Conservation (phyloP, 2,329 filamentous ascomycete genomes). For the Myriosclerotinia curreyana region DNA sequence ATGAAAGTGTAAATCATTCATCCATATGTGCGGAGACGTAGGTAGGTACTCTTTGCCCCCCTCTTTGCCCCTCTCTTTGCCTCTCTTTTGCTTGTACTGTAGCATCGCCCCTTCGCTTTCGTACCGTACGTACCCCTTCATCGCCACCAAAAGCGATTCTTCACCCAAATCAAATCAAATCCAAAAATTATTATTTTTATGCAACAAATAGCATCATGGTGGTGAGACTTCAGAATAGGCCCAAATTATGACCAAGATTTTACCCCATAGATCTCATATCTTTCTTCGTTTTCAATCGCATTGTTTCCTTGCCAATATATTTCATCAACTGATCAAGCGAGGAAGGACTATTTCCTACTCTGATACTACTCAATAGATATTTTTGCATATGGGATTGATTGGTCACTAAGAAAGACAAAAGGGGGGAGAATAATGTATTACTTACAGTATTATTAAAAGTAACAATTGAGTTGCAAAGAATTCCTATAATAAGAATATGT, state of each 20-base stretch:
- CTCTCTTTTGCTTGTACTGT: too few species aligned
- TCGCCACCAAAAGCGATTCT: background rate
- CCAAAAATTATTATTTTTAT: background rate
- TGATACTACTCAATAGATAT: background rate
- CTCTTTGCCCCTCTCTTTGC: too few species aligned
- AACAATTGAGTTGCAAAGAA: background rate
- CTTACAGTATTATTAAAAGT: background rate
- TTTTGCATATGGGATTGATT: background rate
- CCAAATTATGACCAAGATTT: background rate
- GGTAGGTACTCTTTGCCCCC: too few species aligned
- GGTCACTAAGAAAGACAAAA: background rate
- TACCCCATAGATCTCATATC: constrained; percentile 5
- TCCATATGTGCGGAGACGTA: background rate
- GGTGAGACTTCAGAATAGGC: background rate
- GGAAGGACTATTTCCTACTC: too few species aligned
- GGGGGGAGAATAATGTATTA: background rate
- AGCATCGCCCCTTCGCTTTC: background rate
- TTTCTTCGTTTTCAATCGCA: background rate
- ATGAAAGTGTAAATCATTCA: background rate
- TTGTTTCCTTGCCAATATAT: background rate
- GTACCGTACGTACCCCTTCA: too few species aligned
- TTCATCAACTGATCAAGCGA: background rate
- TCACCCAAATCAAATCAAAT: too few species aligned
- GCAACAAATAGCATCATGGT: background rate
- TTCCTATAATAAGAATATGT: constrained; percentile 16